Evolutionary conservation across 495 filamentous ascomycete genomes (phyloP).

Genomic region (Diplogelasinospora grovesii): DNA sequence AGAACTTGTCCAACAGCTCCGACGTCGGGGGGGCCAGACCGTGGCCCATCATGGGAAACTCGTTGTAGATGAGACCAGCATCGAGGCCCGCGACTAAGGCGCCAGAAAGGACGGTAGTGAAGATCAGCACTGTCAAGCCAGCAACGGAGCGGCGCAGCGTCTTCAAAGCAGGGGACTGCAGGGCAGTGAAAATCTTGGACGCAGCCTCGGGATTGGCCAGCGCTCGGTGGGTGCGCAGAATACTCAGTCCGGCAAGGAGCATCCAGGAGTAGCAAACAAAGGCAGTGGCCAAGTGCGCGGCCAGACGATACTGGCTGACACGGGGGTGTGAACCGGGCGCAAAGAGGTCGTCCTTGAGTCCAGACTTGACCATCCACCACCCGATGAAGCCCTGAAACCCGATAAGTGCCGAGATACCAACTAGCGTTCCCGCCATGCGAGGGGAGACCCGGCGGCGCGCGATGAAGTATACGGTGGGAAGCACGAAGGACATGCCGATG

Average conservation of each 20-base stretch:
- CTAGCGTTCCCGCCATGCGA: conserved; percentile 68
- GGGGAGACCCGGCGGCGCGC: conserved; percentile 69
- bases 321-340: conserved; percentile 82
- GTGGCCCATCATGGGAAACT: conserved; percentile 91
- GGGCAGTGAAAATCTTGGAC: conserved; percentile 45
- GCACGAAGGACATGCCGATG: conserved; percentile 80
- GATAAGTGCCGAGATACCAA: conserved; percentile 80
- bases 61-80: conserved; percentile 95
- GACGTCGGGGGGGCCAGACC: conserved; percentile 71
- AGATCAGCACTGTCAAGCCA: conserved; percentile 70
- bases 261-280: conserved; percentile 89
- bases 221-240: conserved; percentile 67
- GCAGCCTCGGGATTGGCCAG: conserved; percentile 55
- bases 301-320: conserved; percentile 88
- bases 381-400: conserved; percentile 93
- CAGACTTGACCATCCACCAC: conserved; percentile 99
- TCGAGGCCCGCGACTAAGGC: conserved; percentile 91
- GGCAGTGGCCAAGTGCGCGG: conserved; percentile 81
- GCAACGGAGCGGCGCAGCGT: conserved; percentile 67
- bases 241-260: conserved; percentile 83
- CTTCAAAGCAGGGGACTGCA: conserved; percentile 59
- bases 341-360: conserved; percentile 90
- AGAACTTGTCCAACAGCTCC: conserved; percentile 80
- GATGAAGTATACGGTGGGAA: conserved; percentile 85
- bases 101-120: conserved; percentile 86